phyloP scores from a whole-genome alignment of 306 rosid species.

The Senna tora region DNA sequence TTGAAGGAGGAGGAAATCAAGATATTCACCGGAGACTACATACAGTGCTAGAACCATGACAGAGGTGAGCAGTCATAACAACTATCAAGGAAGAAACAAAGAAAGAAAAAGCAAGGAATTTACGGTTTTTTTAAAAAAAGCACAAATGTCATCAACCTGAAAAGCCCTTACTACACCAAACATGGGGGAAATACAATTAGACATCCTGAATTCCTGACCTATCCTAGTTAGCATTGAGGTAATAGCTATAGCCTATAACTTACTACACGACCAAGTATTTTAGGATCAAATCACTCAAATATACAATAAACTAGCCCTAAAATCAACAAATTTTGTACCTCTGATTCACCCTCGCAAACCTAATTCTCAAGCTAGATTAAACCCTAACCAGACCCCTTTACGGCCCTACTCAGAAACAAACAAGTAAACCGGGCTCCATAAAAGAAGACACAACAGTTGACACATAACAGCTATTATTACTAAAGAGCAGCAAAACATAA shows the following conservation, averaged over 20 bases:
- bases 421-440: neutral
- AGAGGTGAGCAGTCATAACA: conserved; percentile 9
- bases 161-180: neutral
- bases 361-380: neutral
- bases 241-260: neutral
- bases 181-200: neutral
- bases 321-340: neutral
- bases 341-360: neutral
- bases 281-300: neutral
- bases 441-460: neutral
- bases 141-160: neutral
- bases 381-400: neutral
- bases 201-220: neutral
- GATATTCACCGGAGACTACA: neutral
- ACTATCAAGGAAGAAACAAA: neutral
- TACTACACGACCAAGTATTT: neutral
- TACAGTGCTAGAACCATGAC: conserved; percentile 10
- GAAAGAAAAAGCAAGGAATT: neutral
- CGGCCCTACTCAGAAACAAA: neutral
- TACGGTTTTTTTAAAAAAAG: neutral
- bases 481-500: neutral
- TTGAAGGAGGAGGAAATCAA: neutral
- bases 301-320: neutral
- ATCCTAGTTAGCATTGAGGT: neutral
- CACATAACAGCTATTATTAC: neutral